Evolutionary conservation across 306 rosid genomes (phyloP).

Genomic region (Adenanthera pavonina): DNA sequence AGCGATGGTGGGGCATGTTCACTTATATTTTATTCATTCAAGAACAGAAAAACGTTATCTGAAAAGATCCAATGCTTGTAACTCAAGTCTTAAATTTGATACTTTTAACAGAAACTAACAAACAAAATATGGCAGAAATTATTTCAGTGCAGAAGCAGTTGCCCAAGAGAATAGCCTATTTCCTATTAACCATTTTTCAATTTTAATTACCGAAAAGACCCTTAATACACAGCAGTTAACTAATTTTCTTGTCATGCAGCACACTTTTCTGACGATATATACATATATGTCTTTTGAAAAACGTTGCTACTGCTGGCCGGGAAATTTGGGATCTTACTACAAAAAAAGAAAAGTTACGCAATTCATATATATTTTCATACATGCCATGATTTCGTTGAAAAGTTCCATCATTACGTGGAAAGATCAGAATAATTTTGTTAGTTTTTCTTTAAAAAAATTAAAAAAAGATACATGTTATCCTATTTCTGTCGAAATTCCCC

Average conservation of each 20-base stretch:
- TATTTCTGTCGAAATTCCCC: constrained; percentile 34
- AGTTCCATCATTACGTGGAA: constrained; percentile 55
- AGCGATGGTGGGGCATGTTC: constrained; percentile 49
- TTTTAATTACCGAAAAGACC: constrained; percentile 10
- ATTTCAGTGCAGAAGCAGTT: constrained; percentile 21
- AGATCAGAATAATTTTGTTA: constrained; percentile 18
- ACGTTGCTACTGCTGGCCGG: too few species aligned
- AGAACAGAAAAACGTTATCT: constrained; percentile 30
- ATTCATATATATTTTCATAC: constrained; percentile 9
- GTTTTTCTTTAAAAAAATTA: neutral
- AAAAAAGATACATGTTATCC: constrained; percentile 34
- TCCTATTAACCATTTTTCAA: neutral
- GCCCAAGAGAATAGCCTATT: constrained; percentile 1
- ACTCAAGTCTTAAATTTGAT: constrained; percentile 31
- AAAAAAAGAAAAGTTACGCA: constrained; percentile 12
- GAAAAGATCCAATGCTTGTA: constrained; percentile 36
- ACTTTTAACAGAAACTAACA: constrained; percentile 17
- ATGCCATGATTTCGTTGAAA: constrained; percentile 50
- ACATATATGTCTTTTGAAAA: too few species aligned
- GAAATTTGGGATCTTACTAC: constrained; percentile 11
- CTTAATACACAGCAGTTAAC: neutral
- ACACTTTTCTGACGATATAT: neutral
- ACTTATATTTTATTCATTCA: constrained; percentile 34
- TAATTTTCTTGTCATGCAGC: neutral
- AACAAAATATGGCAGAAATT: neutral